These are phyloP conservation scores for Hypoxylon sp. DNA, from an alignment of 2,329 filamentous ascomycete genomes.

Conservation along the genomic window DNA sequence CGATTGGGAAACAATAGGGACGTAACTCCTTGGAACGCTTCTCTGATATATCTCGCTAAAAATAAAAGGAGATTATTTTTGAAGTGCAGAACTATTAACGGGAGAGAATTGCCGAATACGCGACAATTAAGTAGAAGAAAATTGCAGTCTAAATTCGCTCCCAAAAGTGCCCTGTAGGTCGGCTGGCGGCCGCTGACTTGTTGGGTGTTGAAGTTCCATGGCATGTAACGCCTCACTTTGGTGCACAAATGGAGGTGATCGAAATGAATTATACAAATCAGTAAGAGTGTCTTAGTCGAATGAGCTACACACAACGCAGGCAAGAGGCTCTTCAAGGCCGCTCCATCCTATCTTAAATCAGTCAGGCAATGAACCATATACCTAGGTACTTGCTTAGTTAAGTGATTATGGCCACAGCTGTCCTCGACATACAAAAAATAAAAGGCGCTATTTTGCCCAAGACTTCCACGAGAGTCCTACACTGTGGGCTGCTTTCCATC, in stretches of 20 bases:
- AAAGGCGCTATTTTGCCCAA: background rate
- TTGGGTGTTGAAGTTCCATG: background rate
- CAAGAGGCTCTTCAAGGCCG: background rate
- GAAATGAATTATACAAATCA: background rate
- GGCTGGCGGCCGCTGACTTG: background rate
- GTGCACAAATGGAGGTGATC: background rate
- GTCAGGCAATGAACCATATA: background rate
- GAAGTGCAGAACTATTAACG: background rate
- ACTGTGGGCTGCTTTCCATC: background rate
- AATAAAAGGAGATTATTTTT: background rate
- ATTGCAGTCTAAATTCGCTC: background rate
- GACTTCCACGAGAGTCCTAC: background rate
- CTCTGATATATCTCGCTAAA: background rate
- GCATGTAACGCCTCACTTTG: background rate
- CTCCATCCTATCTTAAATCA: background rate
- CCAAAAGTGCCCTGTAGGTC: background rate
- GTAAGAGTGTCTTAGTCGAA: background rate
- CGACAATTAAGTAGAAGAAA: background rate
- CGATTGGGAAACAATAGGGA: background rate
- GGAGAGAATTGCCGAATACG: background rate
- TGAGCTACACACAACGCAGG: background rate
- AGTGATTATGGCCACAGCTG: background rate
- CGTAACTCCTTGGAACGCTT: background rate
- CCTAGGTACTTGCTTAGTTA: background rate
- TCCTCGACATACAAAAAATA: background rate